Conservation (phyloP, 306 rosid species). For the Malus sylvestris region DNA sequence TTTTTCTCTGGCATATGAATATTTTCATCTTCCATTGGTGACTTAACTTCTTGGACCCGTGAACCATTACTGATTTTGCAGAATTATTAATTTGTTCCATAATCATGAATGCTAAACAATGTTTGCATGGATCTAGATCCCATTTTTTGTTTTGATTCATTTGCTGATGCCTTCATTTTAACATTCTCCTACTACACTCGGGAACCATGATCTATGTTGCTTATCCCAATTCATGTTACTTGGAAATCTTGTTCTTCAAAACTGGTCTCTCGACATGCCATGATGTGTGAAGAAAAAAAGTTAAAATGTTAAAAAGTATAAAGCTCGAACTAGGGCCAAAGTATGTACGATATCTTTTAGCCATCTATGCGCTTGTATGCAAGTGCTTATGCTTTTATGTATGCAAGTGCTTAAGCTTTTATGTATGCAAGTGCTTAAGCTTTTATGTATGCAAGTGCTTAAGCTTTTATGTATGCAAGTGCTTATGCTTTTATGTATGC, state of each 20-base stretch:
- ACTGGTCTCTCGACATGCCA: background rate
- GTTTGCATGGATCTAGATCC: constrained; percentile 3
- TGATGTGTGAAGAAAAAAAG: background rate
- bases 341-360: background rate
- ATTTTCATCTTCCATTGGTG: constrained; percentile 1
- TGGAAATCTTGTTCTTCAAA: background rate
- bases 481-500: background rate
- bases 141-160: background rate
- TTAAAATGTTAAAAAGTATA: background rate
- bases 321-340: background rate
- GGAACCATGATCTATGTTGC: background rate
- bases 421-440: background rate
- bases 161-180: background rate
- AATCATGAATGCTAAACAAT: background rate
- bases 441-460: background rate
- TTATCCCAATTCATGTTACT: background rate
- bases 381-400: background rate
- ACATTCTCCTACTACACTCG: background rate
- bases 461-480: background rate
- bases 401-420: background rate
- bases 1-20: constrained; percentile 20
- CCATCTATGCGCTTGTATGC: background rate
- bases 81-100: background rate
- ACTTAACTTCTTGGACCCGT: constrained; percentile 9
- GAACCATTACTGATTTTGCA: background rate